A percentile compares a stretch with the other conserved stretches of the same genome.
These are phyloP conservation scores for Rhodotorula glutinis DNA, from an alignment of 1,284 basidiomycete genomes.

Conservation along the genomic window DNA sequence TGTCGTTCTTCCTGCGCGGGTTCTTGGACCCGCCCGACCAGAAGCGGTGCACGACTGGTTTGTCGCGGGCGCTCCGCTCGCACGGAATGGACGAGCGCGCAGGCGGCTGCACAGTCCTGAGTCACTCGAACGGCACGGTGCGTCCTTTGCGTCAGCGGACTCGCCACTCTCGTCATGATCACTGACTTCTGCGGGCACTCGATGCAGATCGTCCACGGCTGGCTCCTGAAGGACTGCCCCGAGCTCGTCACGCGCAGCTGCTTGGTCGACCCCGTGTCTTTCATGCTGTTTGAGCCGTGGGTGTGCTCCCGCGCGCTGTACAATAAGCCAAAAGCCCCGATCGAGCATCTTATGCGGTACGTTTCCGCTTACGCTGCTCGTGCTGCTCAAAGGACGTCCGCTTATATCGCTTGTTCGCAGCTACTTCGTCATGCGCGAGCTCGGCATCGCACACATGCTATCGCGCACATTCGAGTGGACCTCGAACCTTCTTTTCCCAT, in stretches of 20 bases:
- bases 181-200: slow-evolving; percentile 47
- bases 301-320: slow-evolving; percentile 66
- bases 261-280: slow-evolving; percentile 77
- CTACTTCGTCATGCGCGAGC: slow-evolving; percentile 79
- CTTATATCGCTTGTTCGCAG: slow-evolving; percentile 45
- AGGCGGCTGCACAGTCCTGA: slow-evolving; percentile 67
- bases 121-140: slow-evolving; percentile 72
- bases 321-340: slow-evolving; percentile 44
- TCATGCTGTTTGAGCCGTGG: slow-evolving; percentile 81
- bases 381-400: background rate
- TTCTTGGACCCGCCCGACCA: slow-evolving; percentile 69
- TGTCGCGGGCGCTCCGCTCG: slow-evolving; percentile 56
- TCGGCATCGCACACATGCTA: slow-evolving; percentile 79
- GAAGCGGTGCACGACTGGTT: slow-evolving; percentile 58
- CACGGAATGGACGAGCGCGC: slow-evolving; percentile 59
- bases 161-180: slow-evolving; percentile 42
- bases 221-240: slow-evolving; percentile 76
- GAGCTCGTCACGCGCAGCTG: slow-evolving; percentile 68
- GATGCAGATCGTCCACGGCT: slow-evolving; percentile 67
- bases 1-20: slow-evolving; percentile 70
- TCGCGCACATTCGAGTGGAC: slow-evolving; percentile 66
- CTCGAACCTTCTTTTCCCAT: slow-evolving; percentile 79
- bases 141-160: slow-evolving; percentile 50
- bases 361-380: slow-evolving; percentile 57
- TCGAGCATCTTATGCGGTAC: slow-evolving; percentile 72